Evolutionary conservation across 352 stramenopile species (phyloP).

Genomic region (Globisporangium parvum): DNA sequence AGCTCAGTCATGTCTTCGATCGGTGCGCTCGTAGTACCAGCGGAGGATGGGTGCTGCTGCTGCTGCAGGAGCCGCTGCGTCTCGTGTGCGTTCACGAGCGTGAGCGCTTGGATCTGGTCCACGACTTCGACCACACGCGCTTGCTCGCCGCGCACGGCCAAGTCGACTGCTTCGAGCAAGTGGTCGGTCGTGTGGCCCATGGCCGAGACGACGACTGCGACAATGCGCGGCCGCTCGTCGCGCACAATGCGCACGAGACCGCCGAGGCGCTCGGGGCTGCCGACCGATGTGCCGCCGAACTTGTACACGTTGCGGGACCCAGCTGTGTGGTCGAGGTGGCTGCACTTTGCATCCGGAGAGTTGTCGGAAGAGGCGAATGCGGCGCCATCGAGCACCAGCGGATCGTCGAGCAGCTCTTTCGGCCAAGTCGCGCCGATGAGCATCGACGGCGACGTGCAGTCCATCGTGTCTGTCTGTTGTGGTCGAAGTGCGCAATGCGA

Average conservation of each 20-base stretch:
- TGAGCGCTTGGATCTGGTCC: constrained; percentile 51
- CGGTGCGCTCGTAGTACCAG: constrained; percentile 6
- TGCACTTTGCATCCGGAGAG: neutral
- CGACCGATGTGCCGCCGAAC: constrained; percentile 74
- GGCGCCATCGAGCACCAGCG: neutral
- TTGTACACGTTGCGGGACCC: constrained; percentile 80
- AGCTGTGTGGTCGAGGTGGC: constrained; percentile 43
- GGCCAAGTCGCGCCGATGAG: constrained; percentile 57
- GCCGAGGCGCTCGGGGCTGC: constrained; percentile 52
- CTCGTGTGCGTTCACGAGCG: constrained; percentile 61
- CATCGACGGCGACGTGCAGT: constrained; percentile 69
- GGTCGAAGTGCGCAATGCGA: too few species aligned
- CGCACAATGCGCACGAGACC: constrained; percentile 62
- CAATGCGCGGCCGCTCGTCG: constrained; percentile 43
- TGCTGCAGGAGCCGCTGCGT: constrained; percentile 35
- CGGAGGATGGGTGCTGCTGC: constrained; percentile 7
- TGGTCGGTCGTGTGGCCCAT: constrained; percentile 80
- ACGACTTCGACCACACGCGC: constrained; percentile 38
- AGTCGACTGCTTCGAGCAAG: constrained; percentile 56
- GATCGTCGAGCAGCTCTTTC: constrained; percentile 24
- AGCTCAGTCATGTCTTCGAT: constrained; percentile 52
- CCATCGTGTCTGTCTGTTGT: constrained; percentile 21
- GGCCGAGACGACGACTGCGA: constrained; percentile 71
- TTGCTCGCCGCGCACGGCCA: constrained; percentile 48
- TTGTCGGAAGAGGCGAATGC: constrained; percentile 3